Base-by-base conservation (phyloP, 1,284 basidiomycete species). In the Ceratobasidium papillatum region DNA sequence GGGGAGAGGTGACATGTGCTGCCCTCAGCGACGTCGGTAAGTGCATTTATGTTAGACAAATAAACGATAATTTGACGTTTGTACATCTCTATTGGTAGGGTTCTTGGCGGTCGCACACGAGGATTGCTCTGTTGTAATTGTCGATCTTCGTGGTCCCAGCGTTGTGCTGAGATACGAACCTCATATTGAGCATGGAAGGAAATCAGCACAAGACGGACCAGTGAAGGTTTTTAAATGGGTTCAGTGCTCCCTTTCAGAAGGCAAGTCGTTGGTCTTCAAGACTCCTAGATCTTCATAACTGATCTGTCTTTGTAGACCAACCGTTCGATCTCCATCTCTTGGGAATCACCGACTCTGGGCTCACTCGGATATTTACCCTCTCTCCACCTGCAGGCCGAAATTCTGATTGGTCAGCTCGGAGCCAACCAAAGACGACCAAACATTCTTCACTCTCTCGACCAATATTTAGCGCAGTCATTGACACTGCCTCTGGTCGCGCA, bases 141-240 rank as follows among this genome's bases (percentile, higher is more conserved):
- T 94, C 22, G 91, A 95, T 79, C 86, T 94, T 85, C 86, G 92
- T 30, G 90, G 87, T 0, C 92, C 92, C 0, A 84, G 85, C 8
- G 83, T 94, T 12, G 86, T 94, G 25, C 79, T 86, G 5, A 82
- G 87, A 45, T 84, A 84, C 77, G 80, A 81, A 58, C 81, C 82
- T 65, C 79, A 81, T 64, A 79, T 80, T 64, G 80, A 82, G 74
- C 36, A 74, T 77, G 74, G 68, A 80, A 78, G 77, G 82, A 81
- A 78, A 76, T 80, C 80, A 34, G 80, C 84, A 56, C 79, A 81
- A 19, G 76, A 76, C 5, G 86, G 88, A 75, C 80, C 85, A 1
- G 81, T 92, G 22, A 82, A 82, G 3, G 85, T 86, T 0, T 80
- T 95, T 78, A 84, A 86, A 49, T 96, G 93, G 92, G 86, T 89